Conservation (phyloP, 768 basidiomycete genomes). For the Sutorius australiensis region DNA sequence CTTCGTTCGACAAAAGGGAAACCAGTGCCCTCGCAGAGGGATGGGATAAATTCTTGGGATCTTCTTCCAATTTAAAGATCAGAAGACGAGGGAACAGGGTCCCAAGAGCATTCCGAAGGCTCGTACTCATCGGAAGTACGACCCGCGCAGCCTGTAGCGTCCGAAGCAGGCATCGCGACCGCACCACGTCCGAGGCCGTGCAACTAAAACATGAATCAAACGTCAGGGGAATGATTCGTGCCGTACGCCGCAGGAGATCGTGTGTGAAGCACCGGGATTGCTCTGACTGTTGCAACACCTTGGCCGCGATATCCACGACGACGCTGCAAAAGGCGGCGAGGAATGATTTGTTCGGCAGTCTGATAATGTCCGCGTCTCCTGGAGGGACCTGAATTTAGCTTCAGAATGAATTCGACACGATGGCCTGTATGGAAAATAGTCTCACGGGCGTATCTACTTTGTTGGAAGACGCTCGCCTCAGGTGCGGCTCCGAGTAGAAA, state of each 20-base stretch:
- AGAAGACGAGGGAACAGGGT: slow-evolving; percentile 25
- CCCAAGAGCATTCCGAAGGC: slow-evolving; percentile 31
- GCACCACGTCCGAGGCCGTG: slow-evolving; percentile 28
- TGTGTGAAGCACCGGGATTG: slow-evolving; percentile 47
- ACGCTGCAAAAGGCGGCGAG: slow-evolving; percentile 46
- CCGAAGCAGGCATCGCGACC: slow-evolving; percentile 39
- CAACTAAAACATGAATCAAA: slow-evolving; percentile 44
- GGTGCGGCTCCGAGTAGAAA: slow-evolving; percentile 39
- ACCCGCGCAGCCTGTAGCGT: slow-evolving; percentile 34
- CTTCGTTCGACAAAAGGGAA: slow-evolving; percentile 25
- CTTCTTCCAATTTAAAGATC: slow-evolving; percentile 41
- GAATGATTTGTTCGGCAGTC: slow-evolving; percentile 37
- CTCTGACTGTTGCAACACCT: slow-evolving; percentile 40
- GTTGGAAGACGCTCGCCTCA: slow-evolving; percentile 31
- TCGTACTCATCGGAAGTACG: slow-evolving; percentile 21
- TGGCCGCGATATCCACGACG: slow-evolving; percentile 42
- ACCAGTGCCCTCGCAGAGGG: slow-evolving; percentile 12
- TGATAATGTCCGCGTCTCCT: slow-evolving; percentile 34
- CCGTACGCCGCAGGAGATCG: slow-evolving; percentile 43
- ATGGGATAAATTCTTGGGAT: slow-evolving; percentile 27
- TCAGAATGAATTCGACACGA: slow-evolving; percentile 10
- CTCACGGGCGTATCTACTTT: slow-evolving; percentile 34
- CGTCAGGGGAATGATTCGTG: slow-evolving; percentile 37
- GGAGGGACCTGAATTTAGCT: slow-evolving; percentile 30
- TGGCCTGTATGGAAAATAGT: not conserved